Evolutionary conservation across 2,329 filamentous ascomycete genomes (phyloP), one percentile per base, ranked within the genome.

Genomic region (Delphinella strobiligena): DNA sequence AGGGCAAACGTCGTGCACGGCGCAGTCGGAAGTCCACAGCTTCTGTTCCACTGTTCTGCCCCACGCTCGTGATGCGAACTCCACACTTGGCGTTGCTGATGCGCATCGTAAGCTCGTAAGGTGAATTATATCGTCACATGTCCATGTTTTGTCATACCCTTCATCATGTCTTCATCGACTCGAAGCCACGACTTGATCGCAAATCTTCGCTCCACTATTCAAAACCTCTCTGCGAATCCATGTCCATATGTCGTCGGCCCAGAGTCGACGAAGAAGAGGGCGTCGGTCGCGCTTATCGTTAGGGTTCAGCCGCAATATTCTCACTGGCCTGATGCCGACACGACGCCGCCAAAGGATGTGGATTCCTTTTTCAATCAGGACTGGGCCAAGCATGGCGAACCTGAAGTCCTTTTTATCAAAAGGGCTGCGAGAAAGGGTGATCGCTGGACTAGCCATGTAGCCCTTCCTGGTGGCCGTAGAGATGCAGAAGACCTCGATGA

Each of bases 331-430:
- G 41, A 41, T 5, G 37, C 39, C 9, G 24, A 42, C 14, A 17
- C 43, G 7, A 29, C 36, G 15, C 34, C 43, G n/a, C 38, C 45
- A 29, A 48, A 62, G 40, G 56, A 68, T 30, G 62, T 67, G 30
- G 59, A 72, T 22, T 56, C 64, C 7, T 82, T 81, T 61, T 82
- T 82, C 52, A 59, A 63, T 2, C 75, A 78, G 49, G 55, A 68
- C 12, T 83, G 79, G 79, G 75, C 80, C 5, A 67, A 72, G 47
- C 60, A 78, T 54, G 78, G 78, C 17, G 73, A 78, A 45, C 73
- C 78, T 0, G 79, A 83, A 54, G 63, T 78, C n/a, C 64, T 82
- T 3, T 82, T 82, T 55, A 83, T 83, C 55, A 83, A 82, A 53
- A 65, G 79, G 34, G 74, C 79, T 2, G 69, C 76, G 3, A 64